Conservation (phyloP, 78 protist genomes). For the Dictyostelium capitatum region DNA sequence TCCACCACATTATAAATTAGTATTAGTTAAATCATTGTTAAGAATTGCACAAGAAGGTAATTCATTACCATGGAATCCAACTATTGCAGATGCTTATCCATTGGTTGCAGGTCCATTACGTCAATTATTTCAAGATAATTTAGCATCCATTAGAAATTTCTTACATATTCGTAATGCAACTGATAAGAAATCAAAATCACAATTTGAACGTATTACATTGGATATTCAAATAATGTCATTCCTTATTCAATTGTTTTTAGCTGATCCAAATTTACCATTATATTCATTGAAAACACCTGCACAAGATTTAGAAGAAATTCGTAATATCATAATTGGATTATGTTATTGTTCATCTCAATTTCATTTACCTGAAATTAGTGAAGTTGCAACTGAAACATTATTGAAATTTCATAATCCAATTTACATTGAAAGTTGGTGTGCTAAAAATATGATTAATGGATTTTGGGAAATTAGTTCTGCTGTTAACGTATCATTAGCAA, state of each 20-base stretch:
- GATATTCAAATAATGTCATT: conserved; percentile 65
- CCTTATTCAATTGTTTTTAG: conserved; percentile 57
- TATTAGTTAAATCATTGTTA: conserved; percentile 42
- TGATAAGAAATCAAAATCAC: conserved; percentile 57
- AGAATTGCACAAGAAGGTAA: conserved; percentile 45
- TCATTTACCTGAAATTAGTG: conserved; percentile 43
- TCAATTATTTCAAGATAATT: conserved; percentile 27
- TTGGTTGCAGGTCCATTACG: conserved; percentile 47
- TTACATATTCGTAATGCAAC: background rate
- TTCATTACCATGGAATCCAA: conserved; percentile 76
- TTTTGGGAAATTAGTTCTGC: conserved; percentile 84
- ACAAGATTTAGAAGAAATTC: conserved; percentile 69
- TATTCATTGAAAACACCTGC: conserved; percentile 63
- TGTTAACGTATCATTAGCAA: conserved; percentile 66
- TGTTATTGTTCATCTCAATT: conserved; percentile 72
- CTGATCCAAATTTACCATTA: conserved; percentile 68
- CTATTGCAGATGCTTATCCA: conserved; percentile 47
- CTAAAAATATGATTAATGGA: conserved; percentile 49
- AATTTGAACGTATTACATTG: conserved; percentile 52
- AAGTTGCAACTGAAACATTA: conserved; percentile 49
- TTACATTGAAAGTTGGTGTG: conserved; percentile 71
- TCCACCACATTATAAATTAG: conserved; percentile 67
- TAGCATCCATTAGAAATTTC: conserved; percentile 13
- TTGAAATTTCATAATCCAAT: conserved; percentile 75
- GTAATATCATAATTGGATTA: conserved; percentile 61